phyloP scores from a whole-genome alignment of 306 rosid species.

The Cucumis melo region DNA sequence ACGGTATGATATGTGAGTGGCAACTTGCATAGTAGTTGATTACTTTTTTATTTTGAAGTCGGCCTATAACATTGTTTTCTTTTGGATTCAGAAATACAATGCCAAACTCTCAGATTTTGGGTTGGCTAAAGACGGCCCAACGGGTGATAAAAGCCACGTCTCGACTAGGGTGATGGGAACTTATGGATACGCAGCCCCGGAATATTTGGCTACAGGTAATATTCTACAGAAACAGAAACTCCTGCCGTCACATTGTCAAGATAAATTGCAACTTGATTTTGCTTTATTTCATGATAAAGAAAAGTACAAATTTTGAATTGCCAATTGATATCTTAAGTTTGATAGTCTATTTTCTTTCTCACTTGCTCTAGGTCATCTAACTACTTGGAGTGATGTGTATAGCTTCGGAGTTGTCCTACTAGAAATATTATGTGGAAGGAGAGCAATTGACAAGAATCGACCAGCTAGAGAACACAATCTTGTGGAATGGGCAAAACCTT shows the following conservation, averaged over 20 bases:
- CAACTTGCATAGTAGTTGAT: neutral
- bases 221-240: neutral
- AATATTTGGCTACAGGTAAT: slow-evolving; percentile 52
- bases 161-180: slow-evolving; percentile 62
- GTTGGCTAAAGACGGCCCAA: slow-evolving; percentile 65
- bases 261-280: neutral
- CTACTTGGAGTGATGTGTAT: slow-evolving; percentile 48
- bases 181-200: slow-evolving; percentile 52
- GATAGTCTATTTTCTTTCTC: neutral
- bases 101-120: slow-evolving; percentile 69
- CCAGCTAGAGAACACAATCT: slow-evolving; percentile 47
- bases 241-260: neutral
- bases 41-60: neutral
- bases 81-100: slow-evolving; percentile 29
- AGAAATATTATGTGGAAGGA: slow-evolving; percentile 49
- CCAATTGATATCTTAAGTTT: neutral
- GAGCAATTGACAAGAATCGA: slow-evolving; percentile 50
- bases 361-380: slow-evolving; percentile 37
- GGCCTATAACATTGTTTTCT: neutral
- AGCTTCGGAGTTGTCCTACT: slow-evolving; percentile 56
- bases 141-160: slow-evolving; percentile 54
- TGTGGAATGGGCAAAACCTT: slow-evolving; percentile 57
- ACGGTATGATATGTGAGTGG: neutral
- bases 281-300: neutral
- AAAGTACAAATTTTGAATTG: neutral